A percentile compares a stretch with the other conserved stretches of the same genome.
Evolutionary conservation across 176 grass and related monocot genomes (phyloP).

Genomic region (Tuctoria greenei): DNA sequence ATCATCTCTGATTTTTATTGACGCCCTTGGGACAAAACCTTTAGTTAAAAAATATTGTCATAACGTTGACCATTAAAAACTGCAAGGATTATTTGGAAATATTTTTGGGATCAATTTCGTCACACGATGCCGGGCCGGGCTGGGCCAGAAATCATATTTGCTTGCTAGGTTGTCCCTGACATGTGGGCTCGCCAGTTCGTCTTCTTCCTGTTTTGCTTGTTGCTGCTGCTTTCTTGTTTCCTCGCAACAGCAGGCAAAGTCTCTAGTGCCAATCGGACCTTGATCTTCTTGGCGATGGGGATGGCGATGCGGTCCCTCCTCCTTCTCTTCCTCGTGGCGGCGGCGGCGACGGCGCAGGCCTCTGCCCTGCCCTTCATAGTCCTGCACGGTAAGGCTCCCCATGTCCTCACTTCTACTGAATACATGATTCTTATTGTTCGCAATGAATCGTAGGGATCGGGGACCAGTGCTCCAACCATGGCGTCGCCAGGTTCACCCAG

Average conservation of each 20-base stretch:
- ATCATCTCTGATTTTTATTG: no score
- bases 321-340: not conserved
- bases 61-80: no score
- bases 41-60: no score
- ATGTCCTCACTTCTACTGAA: not conserved
- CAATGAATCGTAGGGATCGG: constrained; percentile 52
- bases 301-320: not conserved
- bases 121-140: not conserved
- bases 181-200: not conserved
- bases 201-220: not conserved
- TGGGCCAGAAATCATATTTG: not conserved
- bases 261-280: not conserved
- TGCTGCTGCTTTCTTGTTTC: not conserved
- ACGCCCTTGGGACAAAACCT: no score
- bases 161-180: not conserved
- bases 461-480: constrained; percentile 71
- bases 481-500: constrained; percentile 54
- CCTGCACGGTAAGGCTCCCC: constrained; percentile 52
- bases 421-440: not conserved
- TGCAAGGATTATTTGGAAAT: not conserved
- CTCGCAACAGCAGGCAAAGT: not conserved
- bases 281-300: no score
- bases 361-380: constrained; percentile 64
- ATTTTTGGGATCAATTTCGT: not conserved
- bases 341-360: constrained; percentile 7